These are phyloP conservation scores for Candida ascalaphidarum DNA, from an alignment of 805 yeast species.

Conservation along the genomic window DNA sequence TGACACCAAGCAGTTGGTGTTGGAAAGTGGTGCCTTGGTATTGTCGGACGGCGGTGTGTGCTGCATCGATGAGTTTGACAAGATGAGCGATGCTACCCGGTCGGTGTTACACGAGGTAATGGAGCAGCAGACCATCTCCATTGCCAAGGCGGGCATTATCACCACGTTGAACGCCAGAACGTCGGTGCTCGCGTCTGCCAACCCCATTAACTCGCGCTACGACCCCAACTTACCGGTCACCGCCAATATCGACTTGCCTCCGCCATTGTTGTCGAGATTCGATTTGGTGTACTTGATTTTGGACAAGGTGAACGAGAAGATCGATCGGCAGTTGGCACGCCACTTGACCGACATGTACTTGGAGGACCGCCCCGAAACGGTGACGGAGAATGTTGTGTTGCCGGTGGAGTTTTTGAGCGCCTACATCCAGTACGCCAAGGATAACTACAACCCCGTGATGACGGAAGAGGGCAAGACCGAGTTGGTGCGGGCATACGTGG, in stretches of 20 bases:
- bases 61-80: constrained; percentile 97
- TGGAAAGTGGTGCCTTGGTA: constrained; percentile 94
- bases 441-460: constrained; percentile 69
- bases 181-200: constrained; percentile 91
- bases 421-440: constrained; percentile 93
- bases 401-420: constrained; percentile 83
- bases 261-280: constrained; percentile 89
- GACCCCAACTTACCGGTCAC: constrained; percentile 95
- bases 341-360: constrained; percentile 89
- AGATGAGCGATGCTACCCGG: constrained; percentile 90
- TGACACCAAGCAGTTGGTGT: constrained; percentile 86
- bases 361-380: constrained; percentile 77
- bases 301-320: constrained; percentile 82
- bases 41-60: constrained; percentile 97
- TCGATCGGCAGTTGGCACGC: constrained; percentile 79
- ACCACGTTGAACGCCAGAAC: constrained; percentile 96
- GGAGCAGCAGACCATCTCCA: constrained; percentile 98
- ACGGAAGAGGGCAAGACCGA: constrained; percentile 76
- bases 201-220: constrained; percentile 92
- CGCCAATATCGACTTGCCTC: constrained; percentile 91
- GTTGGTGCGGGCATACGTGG: constrained; percentile 81
- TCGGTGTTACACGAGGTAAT: constrained; percentile 96
- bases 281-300: constrained; percentile 88
- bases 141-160: constrained; percentile 97
- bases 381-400: constrained; percentile 55